Evolutionary conservation across 148 eudicot species (phyloP).

Genomic region (Rhododendron mucronatum): DNA sequence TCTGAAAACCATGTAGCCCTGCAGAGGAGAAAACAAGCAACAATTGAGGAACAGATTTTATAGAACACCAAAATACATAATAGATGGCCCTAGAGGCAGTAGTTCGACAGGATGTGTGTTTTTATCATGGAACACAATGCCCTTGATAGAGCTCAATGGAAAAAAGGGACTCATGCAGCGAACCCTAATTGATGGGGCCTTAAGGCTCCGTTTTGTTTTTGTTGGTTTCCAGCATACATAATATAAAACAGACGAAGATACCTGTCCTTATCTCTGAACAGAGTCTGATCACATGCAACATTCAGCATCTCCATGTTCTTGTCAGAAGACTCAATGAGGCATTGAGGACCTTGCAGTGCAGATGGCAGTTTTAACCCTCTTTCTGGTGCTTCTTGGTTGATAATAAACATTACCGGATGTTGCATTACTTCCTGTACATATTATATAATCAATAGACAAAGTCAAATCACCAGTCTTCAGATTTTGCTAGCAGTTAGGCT

Average conservation of each 20-base stretch:
- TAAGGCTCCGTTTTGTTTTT: background rate
- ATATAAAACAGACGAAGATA: constrained; percentile 10
- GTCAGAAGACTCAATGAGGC: constrained; percentile 31
- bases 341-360: constrained; percentile 12
- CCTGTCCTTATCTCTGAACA: constrained; percentile 40
- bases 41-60: background rate
- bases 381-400: constrained; percentile 41
- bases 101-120: background rate
- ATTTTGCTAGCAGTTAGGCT: background rate
- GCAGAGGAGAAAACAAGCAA: constrained; percentile 11
- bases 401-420: constrained; percentile 66
- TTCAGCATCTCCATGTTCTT: constrained; percentile 31
- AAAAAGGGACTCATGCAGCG: background rate
- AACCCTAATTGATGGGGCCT: background rate
- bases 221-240: background rate
- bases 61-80: background rate
- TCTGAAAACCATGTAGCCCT: constrained; percentile 60
- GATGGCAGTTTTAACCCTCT: constrained; percentile 32
- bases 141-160: background rate
- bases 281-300: constrained; percentile 39
- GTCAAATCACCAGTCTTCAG: background rate
- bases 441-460: background rate
- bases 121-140: background rate
- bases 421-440: constrained; percentile 62
- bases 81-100: background rate